These are phyloP conservation scores for Phaeotremella skinneri DNA, from an alignment of 768 basidiomycete genomes.

Conservation along the genomic window DNA sequence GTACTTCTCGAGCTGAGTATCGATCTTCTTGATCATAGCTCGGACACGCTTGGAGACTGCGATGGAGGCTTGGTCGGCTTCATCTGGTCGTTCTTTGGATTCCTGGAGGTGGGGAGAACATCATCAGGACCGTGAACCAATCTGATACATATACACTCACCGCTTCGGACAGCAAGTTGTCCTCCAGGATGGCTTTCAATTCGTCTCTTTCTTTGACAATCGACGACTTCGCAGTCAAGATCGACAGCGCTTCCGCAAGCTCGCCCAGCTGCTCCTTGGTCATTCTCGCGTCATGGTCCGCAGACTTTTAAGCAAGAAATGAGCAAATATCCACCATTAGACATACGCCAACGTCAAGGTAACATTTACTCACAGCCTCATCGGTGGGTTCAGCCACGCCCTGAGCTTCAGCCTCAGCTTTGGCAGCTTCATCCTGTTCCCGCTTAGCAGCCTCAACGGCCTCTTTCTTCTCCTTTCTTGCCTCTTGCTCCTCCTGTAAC, in stretches of 20 bases:
- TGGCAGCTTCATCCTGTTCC: slow-evolving; percentile 58
- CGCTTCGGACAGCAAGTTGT: slow-evolving; percentile 85
- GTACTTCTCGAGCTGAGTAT: slow-evolving; percentile 85
- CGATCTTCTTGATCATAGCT: slow-evolving; percentile 92
- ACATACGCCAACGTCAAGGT: slow-evolving; percentile 8
- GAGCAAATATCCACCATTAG: not conserved
- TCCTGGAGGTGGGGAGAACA: slow-evolving; percentile 31
- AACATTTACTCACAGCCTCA: slow-evolving; percentile 16
- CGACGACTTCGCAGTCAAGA: slow-evolving; percentile 88
- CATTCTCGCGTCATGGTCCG: slow-evolving; percentile 74
- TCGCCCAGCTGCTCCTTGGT: slow-evolving; percentile 93
- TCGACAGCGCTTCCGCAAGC: slow-evolving; percentile 81
- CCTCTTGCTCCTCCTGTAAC: slow-evolving; percentile 49
- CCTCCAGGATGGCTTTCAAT: slow-evolving; percentile 84
- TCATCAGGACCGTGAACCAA: slow-evolving; percentile 54
- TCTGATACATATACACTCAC: slow-evolving; percentile 55
- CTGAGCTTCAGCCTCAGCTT: slow-evolving; percentile 20
- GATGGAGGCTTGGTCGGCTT: slow-evolving; percentile 55
- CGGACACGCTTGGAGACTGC: slow-evolving; percentile 95
- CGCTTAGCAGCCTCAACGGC: slow-evolving; percentile 63
- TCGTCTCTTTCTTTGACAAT: slow-evolving; percentile 95
- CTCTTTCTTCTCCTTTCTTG: slow-evolving; percentile 79
- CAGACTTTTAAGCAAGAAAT: slow-evolving; percentile 2
- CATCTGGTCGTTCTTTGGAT: slow-evolving; percentile 50
- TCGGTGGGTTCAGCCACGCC: slow-evolving; percentile 36